Evolutionary conservation across 2,329 filamentous ascomycete species (phyloP), one percentile per base, ranked within the genome.

Genomic region (Exophiala spinifera): DNA sequence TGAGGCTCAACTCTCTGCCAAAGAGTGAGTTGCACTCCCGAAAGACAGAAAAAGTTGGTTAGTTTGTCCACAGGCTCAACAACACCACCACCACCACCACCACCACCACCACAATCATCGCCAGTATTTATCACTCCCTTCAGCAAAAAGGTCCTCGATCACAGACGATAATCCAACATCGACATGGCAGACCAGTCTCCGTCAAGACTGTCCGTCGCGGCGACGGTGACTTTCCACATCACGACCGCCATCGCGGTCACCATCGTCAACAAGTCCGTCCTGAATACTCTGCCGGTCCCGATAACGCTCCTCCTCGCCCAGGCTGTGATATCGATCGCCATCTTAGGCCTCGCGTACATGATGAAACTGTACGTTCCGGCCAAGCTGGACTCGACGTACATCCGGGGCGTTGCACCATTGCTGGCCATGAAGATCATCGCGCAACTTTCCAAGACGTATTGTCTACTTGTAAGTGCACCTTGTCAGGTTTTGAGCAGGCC

Each of bases 401-500:
- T 43, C 14, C 40, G 40, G 14, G 40, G 40, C 14, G 40, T 43
- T 23, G 13, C 21, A 5, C 40, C 40, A 2, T n/a, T 43, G 15
- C 40, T 43, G 40, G 40, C 40, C 14, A 43, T 43, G 7, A 43
- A 43, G 40, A 23, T 43, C 6, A 43, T 43, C 14, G 40, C 40
- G 6, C 40, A 43, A 23, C 6, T 43, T n/a, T 43, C 40, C 21
- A 43, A 43, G 40, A 43, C 40, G 14, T 43, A 43, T 43, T 43
- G 40, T 23, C 19, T 43, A 20, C 40, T 43, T 20, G 40, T 43
- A 14, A n/a, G 40, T 17, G 3, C 36, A n/a, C n/a, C n/a, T n/a
- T n/a, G n/a, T n/a, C n/a, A n/a, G n/a, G n/a, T n/a, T n/a, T n/a
- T n/a, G n/a, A n/a, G n/a, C n/a, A n/a, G n/a, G n/a, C n/a, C n/a